A percentile compares a stretch with the other conserved stretches of the same genome.
phyloP scores from a whole-genome alignment of 2,329 filamentous ascomycete species.

The Fusarium sarcochroum region DNA sequence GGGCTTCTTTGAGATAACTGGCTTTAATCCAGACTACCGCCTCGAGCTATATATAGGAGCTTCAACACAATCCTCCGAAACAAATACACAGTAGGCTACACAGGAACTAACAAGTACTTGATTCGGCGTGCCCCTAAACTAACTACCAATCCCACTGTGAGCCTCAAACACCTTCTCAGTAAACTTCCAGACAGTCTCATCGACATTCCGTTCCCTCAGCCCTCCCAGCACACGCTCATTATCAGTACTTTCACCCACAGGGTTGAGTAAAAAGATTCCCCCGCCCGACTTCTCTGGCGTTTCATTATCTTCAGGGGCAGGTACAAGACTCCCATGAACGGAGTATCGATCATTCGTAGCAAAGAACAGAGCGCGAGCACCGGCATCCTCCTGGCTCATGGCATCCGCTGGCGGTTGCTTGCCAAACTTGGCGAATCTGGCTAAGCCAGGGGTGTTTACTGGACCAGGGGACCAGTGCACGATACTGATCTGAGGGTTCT shows the following conservation, averaged over 20 bases:
- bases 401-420: background rate
- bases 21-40: too few species aligned
- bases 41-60: too few species aligned
- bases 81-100: too few species aligned
- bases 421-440: background rate
- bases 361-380: conserved; percentile 4
- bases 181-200: background rate
- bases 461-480: conserved; percentile 14
- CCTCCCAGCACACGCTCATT: conserved; percentile 9
- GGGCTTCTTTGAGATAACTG: too few species aligned
- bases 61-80: too few species aligned
- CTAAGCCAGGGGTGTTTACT: background rate
- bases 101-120: too few species aligned
- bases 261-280: conserved; percentile 8
- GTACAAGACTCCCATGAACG: background rate
- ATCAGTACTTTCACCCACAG: conserved; percentile 5
- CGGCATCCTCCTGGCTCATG: conserved; percentile 4
- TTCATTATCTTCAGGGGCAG: background rate
- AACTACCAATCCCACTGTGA: fast-evolving
- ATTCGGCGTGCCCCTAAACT: background rate
- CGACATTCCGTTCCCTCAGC: background rate
- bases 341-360: conserved; percentile 2
- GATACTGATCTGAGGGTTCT: conserved; percentile 6
- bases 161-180: background rate
- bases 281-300: background rate